Evolutionary conservation across 1,284 basidiomycete genomes (phyloP).

Genomic region (Ganoderma resinaceum): DNA sequence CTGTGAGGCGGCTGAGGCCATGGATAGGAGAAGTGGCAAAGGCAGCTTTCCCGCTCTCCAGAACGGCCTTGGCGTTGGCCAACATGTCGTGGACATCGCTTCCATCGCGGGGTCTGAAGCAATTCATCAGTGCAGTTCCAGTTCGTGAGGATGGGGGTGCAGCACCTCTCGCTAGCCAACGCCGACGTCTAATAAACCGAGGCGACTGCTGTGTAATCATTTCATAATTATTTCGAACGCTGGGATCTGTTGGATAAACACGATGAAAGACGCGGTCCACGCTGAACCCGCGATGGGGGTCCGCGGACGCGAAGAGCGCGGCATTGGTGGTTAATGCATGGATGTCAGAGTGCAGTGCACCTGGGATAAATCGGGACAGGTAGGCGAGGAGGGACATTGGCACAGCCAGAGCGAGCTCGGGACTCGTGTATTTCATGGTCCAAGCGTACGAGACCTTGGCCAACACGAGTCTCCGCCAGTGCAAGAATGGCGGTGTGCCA

Average conservation of each 20-base stretch:
- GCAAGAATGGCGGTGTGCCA: too few species aligned
- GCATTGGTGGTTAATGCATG: background rate
- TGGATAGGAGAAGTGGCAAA: background rate
- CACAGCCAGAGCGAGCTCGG: too few species aligned
- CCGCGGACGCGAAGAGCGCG: background rate
- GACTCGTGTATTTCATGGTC: too few species aligned
- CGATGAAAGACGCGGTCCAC: background rate
- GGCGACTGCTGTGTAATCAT: background rate
- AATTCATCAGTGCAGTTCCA: background rate
- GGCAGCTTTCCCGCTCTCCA: constrained; percentile 1
- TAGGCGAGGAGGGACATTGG: too few species aligned
- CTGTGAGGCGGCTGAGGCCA: background rate
- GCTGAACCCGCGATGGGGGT: background rate
- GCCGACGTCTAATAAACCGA: background rate
- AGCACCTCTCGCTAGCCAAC: background rate
- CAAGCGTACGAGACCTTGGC: too few species aligned
- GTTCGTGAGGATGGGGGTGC: background rate
- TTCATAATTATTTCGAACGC: background rate
- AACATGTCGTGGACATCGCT: background rate
- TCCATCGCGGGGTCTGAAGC: background rate
- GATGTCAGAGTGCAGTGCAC: background rate
- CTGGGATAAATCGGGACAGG: too few species aligned
- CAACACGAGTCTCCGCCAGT: too few species aligned
- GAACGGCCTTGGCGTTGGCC: background rate
- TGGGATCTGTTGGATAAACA: background rate